A percentile compares a stretch with the other conserved stretches of the same genome.
Evolutionary conservation across 1,284 basidiomycete species (phyloP).

Genomic region (Testicularia cyperi): DNA sequence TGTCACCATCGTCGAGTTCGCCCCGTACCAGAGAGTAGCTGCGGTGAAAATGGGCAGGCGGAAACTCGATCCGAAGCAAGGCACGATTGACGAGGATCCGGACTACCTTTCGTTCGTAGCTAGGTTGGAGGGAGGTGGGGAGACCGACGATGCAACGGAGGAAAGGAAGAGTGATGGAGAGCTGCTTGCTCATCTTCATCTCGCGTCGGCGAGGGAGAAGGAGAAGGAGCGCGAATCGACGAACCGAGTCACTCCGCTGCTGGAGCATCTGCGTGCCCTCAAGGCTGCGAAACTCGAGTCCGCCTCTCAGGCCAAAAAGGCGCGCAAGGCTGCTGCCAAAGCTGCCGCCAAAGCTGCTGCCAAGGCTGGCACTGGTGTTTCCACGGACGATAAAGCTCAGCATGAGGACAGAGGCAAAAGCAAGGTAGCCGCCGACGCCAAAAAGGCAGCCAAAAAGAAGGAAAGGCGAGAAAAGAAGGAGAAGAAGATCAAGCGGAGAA

Average conservation of each 20-base stretch:
- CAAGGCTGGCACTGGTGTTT: background rate
- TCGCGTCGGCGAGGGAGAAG: constrained; percentile 6
- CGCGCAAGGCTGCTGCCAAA: constrained; percentile 14
- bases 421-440: constrained; percentile 2
- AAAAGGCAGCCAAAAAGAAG: background rate
- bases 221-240: constrained; percentile 13
- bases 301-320: constrained; percentile 15
- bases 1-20: constrained; percentile 86
- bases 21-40: constrained; percentile 84
- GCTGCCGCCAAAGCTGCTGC: constrained; percentile 3
- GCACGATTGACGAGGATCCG: constrained; percentile 70
- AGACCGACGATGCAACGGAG: constrained; percentile 1
- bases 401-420: background rate
- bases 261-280: constrained; percentile 43
- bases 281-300: constrained; percentile 29
- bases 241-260: constrained; percentile 39
- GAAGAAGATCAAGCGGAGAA: constrained; percentile 1
- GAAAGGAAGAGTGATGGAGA: constrained; percentile 41
- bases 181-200: constrained; percentile 20
- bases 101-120: constrained; percentile 35
- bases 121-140: constrained; percentile 16
- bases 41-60: constrained; percentile 66
- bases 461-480: constrained; percentile 1
- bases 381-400: background rate
- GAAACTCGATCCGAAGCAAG: constrained; percentile 71